Base-by-base conservation (phyloP, 768 basidiomycete species). In the Suillus variegatus region DNA sequence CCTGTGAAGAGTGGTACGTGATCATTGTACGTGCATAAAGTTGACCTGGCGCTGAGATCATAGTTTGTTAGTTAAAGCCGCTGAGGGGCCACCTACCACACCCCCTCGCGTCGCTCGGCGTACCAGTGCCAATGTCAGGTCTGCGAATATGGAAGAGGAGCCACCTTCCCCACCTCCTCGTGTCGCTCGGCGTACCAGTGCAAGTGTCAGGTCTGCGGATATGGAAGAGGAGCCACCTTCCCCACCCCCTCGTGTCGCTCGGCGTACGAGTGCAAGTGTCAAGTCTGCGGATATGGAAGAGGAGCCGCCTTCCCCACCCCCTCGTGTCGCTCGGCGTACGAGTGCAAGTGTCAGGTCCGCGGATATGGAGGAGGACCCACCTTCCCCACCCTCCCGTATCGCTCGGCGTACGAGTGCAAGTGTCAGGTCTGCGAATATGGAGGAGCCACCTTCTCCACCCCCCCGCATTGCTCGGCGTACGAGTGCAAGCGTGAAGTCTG, bases 1-100 rank as follows among this genome's bases (percentile, higher is more conserved):
- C 74, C 75, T 22, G 65, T 69, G 8, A 70, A 76, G 67, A 77
- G 68, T 60, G 68, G 76, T 77, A 60, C 20, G 75, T 65, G 12
- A 65, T 60, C 35, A 18, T 2, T 36, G 1, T 20, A 10, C 18
- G 35, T 14, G 6, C 36, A 56, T 20, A 47, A 43, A 14, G 8
- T 41, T 14, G 28, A n/a, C 10, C 10, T 32, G 20, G 25, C 46
- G 22, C 62, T 74, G 28, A 73, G 13, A 12, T 43, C 5, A n/a
- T 41, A 40, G 67, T 20, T 28, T 49, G 36, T 16, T 43, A 20
- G 60, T 68, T 47, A 36, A 35, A 62, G 43, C 56, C 3, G 70
- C 71, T 52, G 70, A 66, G 35, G 64, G 3, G n/a, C 58, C 66
- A 6, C 63, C 66, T 18, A 28, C 61, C 3, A 66, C 65, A 14